Base-by-base conservation (phyloP, 352 stramenopile genomes). In the Globisporangium perplexum region DNA sequence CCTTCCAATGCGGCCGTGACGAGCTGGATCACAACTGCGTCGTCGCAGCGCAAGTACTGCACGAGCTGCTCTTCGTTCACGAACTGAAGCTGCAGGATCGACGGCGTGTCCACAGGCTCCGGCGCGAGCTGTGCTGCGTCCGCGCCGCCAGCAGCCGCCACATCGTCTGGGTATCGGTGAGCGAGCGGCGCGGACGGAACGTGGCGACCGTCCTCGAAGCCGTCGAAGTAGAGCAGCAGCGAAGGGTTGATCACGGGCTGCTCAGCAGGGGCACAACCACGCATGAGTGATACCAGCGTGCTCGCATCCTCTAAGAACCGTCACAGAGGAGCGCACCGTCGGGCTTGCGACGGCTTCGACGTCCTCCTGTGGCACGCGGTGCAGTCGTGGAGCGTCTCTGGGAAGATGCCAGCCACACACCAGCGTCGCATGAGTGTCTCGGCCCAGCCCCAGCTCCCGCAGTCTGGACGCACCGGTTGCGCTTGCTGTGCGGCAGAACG, bases 141-240 rank as follows among this genome's bases (percentile, higher is more conserved):
- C 7, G 31, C 22, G 20, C 51, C 36, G 41, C 55, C 42, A 18
- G 30, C 15, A 42, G 50, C 26, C 30, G 53, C 26, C 20, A 68
- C 54, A 53, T 92, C 82, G 31, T 79, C 69, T 4, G 82, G 84
- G 47, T 75, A 94, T 10, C 72, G 67, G 50, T 62, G 64, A 15
- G 74, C 74, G n/a, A 94, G 63, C 41, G 80, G 60, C 24, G 56
- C 44, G n/a, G 76, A 94, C 12, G 76, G 69, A n/a, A 83, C 48
- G 48, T 94, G 74, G 11, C 73, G 71, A 1, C 72, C 77, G 47
- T 71, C 53, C 28, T 69, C 63, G 50, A 89, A 94, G 3, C 77
- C 69, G 54, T 94, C 83, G 55, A 94, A 94, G 55, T 86, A 86
- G 23, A 92, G 60, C 15, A 93, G 66, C 1, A 90, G 54, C 3